These are phyloP conservation scores for Aspergillus versicolor DNA, from an alignment of 2,329 filamentous ascomycete genomes.

Conservation along the genomic window DNA sequence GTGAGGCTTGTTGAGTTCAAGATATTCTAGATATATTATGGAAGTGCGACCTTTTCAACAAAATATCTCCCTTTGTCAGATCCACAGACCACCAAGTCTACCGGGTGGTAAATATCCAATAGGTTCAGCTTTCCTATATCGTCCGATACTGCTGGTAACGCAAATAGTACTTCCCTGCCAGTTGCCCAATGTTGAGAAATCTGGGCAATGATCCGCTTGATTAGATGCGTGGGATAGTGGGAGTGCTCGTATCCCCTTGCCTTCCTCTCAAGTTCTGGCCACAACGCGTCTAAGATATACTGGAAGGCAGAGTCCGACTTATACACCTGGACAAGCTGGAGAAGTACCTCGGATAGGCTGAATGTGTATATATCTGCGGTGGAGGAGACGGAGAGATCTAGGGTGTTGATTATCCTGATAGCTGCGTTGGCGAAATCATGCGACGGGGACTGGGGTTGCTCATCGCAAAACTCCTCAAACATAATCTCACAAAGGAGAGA, in stretches of 20 bases:
- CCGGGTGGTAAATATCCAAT: conserved; percentile 11
- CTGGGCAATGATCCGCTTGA: conserved; percentile 20
- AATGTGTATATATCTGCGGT: conserved; percentile 17
- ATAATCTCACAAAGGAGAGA: conserved; percentile 12
- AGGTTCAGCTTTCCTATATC: conserved; percentile 12
- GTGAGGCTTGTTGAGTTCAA: conserved; percentile 21
- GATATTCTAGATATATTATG: conserved; percentile 8
- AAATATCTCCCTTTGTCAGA: neutral
- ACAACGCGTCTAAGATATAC: conserved; percentile 17
- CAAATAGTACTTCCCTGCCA: neutral
- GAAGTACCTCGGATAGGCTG: conserved; percentile 11
- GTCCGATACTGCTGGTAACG: conserved; percentile 11
- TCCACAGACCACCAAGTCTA: conserved; percentile 11
- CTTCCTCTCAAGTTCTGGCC: conserved; percentile 17
- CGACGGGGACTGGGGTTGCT: neutral
- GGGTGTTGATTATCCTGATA: neutral
- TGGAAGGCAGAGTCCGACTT: conserved; percentile 5
- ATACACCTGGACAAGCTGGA: conserved; percentile 9
- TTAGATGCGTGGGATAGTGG: conserved; percentile 23
- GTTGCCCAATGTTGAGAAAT: conserved; percentile 11
- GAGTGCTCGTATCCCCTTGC: conserved; percentile 24
- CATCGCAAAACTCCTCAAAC: neutral
- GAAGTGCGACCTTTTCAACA: neutral
- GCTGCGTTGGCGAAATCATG: neutral
- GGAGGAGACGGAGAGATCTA: neutral